Evolutionary conservation across 768 basidiomycete genomes (phyloP).

Genomic region (Saitozyma podzolica): DNA sequence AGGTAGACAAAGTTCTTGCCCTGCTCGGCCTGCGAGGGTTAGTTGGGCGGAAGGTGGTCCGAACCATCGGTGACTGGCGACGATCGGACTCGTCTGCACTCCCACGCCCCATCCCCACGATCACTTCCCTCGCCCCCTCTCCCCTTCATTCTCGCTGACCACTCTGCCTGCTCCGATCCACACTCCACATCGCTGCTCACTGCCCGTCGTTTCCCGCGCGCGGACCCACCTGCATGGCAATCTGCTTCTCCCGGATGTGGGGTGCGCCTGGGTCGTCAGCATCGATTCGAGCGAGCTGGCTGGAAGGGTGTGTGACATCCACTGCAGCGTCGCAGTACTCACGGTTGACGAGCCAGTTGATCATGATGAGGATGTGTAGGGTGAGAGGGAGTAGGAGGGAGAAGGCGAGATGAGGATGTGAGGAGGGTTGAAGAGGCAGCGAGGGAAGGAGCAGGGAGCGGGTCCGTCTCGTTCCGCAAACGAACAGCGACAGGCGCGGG

Average conservation of each 20-base stretch:
- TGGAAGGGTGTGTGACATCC: background rate
- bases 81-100: too few relatives aligned
- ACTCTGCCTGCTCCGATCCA: background rate
- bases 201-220: background rate
- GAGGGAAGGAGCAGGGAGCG: too few relatives aligned
- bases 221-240: constrained; percentile 26
- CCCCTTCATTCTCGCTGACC: background rate
- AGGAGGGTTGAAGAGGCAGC: too few relatives aligned
- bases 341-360: constrained; percentile 39
- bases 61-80: too few relatives aligned
- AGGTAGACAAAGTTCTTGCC: constrained; percentile 42
- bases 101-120: too few relatives aligned
- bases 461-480: too few relatives aligned
- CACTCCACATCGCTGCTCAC: background rate
- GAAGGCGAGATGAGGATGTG: too few relatives aligned
- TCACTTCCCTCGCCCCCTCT: background rate
- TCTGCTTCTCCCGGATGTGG: constrained; percentile 37
- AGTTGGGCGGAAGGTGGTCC: too few relatives aligned
- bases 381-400: background rate
- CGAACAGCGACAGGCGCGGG: too few relatives aligned
- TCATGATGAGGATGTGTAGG: constrained; percentile 5
- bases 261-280: constrained; percentile 28
- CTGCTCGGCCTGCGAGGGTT: constrained; percentile 20
- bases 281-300: background rate
- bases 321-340: constrained; percentile 6